These are phyloP conservation scores for Hymenoscyphus infarciens DNA, from an alignment of 2,329 filamentous ascomycete species.

Conservation along the genomic window DNA sequence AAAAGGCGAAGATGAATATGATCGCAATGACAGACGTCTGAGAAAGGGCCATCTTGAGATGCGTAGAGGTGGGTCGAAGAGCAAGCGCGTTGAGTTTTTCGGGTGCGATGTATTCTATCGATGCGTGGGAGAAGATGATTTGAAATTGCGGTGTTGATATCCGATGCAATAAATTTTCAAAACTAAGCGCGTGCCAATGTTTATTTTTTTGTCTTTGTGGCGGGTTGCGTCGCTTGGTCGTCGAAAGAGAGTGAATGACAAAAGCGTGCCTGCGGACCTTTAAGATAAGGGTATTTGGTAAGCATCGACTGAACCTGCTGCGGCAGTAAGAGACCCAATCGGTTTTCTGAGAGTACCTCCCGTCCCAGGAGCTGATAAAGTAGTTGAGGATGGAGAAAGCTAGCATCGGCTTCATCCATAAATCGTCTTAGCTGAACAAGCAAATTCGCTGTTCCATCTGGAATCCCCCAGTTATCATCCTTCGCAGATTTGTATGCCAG, in stretches of 20 bases:
- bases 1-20: not conserved
- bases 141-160: not conserved
- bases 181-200: not conserved
- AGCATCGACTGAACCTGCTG: not conserved
- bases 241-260: not conserved
- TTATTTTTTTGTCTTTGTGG: not conserved
- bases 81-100: not conserved
- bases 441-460: not conserved
- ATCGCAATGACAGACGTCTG: not conserved
- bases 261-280: not conserved
- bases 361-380: not conserved
- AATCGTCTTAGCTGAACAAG: not conserved
- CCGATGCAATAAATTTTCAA: no score
- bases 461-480: not conserved
- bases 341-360: not conserved
- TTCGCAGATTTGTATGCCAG: not conserved
- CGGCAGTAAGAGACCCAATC: not conserved
- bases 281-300: not conserved
- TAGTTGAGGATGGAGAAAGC: not conserved
- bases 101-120: not conserved
- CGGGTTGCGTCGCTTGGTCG: not conserved
- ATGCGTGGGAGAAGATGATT: not conserved
- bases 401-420: not conserved
- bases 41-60: not conserved
- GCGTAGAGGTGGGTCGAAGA: not conserved